Conservation (phyloP, 1,284 basidiomycete genomes). For the Farysia itapuensis region DNA sequence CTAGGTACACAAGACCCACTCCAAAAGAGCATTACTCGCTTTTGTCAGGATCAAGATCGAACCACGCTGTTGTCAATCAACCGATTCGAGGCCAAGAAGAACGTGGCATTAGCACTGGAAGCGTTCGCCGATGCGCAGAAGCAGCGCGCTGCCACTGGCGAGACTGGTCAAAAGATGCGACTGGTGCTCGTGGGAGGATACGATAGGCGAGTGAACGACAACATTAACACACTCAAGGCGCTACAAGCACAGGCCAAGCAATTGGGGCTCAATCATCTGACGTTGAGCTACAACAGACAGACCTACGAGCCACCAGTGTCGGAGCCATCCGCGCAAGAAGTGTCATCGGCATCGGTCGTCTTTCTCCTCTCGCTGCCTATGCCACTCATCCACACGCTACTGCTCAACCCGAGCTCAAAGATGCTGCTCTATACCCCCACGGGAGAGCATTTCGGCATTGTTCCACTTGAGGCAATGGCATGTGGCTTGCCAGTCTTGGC, state of each 20-base stretch:
- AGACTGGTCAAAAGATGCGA: slow-evolving; percentile 12
- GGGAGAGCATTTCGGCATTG: slow-evolving; percentile 97
- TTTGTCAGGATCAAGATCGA: slow-evolving; percentile 42
- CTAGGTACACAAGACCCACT: slow-evolving; percentile 60
- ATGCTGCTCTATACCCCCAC: slow-evolving; percentile 84
- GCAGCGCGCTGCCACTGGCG: slow-evolving; percentile 19
- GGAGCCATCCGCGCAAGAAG: slow-evolving; percentile 17
- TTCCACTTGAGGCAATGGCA: slow-evolving; percentile 91
- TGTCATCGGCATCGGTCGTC: slow-evolving; percentile 25
- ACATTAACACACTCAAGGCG: slow-evolving; percentile 66
- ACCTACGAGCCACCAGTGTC: slow-evolving; percentile 54
- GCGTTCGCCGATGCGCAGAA: slow-evolving; percentile 67
- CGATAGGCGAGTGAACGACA: slow-evolving; percentile 72
- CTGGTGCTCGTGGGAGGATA: slow-evolving; percentile 68
- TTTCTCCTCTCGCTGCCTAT: slow-evolving; percentile 52
- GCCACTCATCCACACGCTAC: slow-evolving; percentile 44
- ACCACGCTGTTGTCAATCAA: slow-evolving; percentile 87
- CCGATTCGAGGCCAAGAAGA: slow-evolving; percentile 95
- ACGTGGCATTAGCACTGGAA: slow-evolving; percentile 76
- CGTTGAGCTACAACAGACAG: slow-evolving; percentile 41
- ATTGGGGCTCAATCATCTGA: slow-evolving; percentile 62
- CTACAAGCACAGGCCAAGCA: slow-evolving; percentile 37
- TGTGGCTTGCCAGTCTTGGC: slow-evolving; percentile 87
- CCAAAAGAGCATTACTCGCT: slow-evolving; percentile 5
- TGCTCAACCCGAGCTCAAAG: slow-evolving; percentile 27